Conservation (phyloP, 345 rosid genomes). For the Boechera retrofracta region DNA sequence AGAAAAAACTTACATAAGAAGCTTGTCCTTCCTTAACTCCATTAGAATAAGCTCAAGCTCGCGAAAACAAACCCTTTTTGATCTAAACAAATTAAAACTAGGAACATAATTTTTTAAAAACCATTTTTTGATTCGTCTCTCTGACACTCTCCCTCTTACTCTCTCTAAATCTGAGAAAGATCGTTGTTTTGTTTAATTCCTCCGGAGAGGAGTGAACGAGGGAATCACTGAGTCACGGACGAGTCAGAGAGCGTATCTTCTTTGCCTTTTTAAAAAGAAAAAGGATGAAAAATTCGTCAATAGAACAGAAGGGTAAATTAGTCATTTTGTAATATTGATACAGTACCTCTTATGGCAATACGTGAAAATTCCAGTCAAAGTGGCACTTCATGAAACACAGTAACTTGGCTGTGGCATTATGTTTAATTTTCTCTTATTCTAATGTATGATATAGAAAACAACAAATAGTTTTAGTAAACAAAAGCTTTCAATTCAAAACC, state of each 20-base stretch:
- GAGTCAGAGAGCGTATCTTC: constrained; percentile 41
- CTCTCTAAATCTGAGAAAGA: constrained; percentile 36
- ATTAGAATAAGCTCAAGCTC: constrained; percentile 41
- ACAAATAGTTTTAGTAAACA: too few species aligned
- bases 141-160: constrained; percentile 32
- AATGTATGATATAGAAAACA: too few species aligned
- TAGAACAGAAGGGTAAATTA: too few species aligned
- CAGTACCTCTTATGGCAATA: too few species aligned
- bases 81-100: constrained; percentile 7
- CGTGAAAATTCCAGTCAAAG: too few species aligned
- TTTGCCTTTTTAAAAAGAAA: constrained; percentile 6
- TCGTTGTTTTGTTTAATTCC: constrained; percentile 4
- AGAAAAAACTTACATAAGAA: constrained; percentile 53
- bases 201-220: constrained; percentile 28
- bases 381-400: too few species aligned
- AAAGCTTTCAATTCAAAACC: too few species aligned
- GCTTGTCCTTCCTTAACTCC: constrained; percentile 70
- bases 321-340: too few species aligned
- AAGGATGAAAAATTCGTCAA: too few species aligned
- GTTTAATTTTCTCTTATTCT: too few species aligned
- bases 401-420: too few species aligned
- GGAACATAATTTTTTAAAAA: not conserved
- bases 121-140: constrained; percentile 7
- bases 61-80: constrained; percentile 25
- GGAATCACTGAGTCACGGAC: constrained; percentile 42